Evolutionary conservation across 164 flowering plant species (phyloP).

Genomic region (Saururus chinensis): DNA sequence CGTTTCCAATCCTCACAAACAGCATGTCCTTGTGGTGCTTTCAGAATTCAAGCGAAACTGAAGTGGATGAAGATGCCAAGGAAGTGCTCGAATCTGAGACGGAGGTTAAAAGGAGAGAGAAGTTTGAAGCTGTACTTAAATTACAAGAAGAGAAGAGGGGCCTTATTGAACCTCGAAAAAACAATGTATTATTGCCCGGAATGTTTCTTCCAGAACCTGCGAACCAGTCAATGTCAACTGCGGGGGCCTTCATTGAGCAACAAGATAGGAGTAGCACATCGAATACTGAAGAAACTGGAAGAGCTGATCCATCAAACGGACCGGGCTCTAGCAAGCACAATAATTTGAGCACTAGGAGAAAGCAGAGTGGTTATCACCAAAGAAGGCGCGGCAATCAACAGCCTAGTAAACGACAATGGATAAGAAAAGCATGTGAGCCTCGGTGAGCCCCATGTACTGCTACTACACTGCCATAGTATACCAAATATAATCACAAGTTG

Average conservation of each 20-base stretch:
- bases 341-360: neutral
- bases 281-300: neutral
- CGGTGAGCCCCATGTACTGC: neutral
- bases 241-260: conserved; percentile 11
- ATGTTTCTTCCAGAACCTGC: conserved; percentile 46
- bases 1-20: neutral
- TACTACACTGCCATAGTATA: neutral
- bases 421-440: neutral
- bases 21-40: conserved; percentile 4
- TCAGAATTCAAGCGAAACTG: conserved; percentile 23
- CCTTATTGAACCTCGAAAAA: conserved; percentile 49
- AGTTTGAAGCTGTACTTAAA: conserved; percentile 46
- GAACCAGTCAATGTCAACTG: conserved; percentile 5
- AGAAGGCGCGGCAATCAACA: neutral
- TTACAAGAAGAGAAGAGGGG: conserved; percentile 64
- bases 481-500: neutral
- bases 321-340: neutral
- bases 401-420: neutral
- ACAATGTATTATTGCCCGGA: conserved; percentile 48
- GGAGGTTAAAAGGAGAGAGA: conserved; percentile 52
- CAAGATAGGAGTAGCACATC: conserved; percentile 11
- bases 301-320: neutral
- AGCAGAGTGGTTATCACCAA: neutral
- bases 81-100: conserved; percentile 38
- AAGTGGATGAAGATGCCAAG: conserved; percentile 17